phyloP scores from a whole-genome alignment of 2,329 filamentous ascomycete species.

The Colletotrichum tropicale region DNA sequence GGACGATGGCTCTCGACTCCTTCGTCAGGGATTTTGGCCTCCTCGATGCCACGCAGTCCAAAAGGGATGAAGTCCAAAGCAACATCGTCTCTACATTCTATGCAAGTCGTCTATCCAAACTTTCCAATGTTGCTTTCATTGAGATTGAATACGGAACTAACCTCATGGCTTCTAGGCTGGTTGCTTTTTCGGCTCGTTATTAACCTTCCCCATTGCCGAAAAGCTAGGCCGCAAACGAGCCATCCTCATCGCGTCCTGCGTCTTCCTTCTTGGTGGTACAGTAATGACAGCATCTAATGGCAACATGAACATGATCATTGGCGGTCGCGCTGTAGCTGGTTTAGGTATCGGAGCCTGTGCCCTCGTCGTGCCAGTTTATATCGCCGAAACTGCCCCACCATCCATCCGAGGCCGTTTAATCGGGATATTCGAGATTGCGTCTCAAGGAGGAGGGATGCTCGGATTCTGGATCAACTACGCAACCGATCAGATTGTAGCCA shows the following conservation, averaged over 20 bases:
- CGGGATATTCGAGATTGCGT: slow-evolving; percentile 54
- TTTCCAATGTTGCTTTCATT: background rate
- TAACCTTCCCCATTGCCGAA: background rate
- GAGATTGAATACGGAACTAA: accelerated
- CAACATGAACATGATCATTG: slow-evolving; percentile 58
- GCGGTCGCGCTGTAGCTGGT: slow-evolving; percentile 57
- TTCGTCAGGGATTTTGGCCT: slow-evolving; percentile 20
- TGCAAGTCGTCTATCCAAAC: accelerated
- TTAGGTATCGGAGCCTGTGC: slow-evolving; percentile 54
- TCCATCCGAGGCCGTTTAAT: slow-evolving; percentile 55
- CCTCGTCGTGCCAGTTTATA: slow-evolving; percentile 61
- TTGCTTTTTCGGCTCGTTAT: background rate
- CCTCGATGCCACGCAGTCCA: background rate
- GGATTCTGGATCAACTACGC: slow-evolving; percentile 44
- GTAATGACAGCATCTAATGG: slow-evolving; percentile 33
- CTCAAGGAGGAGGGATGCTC: slow-evolving; percentile 52
- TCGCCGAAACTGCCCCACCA: slow-evolving; percentile 60
- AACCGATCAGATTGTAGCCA: slow-evolving; percentile 26
- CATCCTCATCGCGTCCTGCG: slow-evolving; percentile 23
- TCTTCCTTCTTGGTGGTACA: slow-evolving; percentile 53
- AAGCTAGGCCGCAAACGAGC: background rate
- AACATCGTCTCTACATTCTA: slow-evolving; percentile 52
- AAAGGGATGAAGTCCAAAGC: slow-evolving; percentile 17
- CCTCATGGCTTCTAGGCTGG: background rate
- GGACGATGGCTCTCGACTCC: background rate